Evolutionary conservation across 108 stramenopile species (phyloP), one percentile per base, ranked within the genome.

Genomic region (Skeletonema grethae): DNA sequence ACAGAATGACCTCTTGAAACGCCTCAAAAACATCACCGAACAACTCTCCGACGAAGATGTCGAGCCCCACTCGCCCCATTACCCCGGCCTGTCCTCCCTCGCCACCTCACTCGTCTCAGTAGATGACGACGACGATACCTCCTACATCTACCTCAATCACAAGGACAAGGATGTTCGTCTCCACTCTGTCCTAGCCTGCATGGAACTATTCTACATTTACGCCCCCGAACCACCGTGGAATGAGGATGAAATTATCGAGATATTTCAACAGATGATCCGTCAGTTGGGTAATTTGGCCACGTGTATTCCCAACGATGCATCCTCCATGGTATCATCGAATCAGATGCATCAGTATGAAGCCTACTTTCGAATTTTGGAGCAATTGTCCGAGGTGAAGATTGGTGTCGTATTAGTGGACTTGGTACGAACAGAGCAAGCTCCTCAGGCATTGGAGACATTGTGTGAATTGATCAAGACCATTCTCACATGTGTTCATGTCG

Each of bases 141-240:
- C 60, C 29, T 31, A 48, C 56, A 15, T 56, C 39, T 70, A 64
- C 70, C 69, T 93, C 57, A 59, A 82, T 12, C 89, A 89, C 73
- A 61, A 67, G 5, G 90, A 93, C 80, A 88, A 87, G 74, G 80
- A 86, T 50, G 80, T 95, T 9, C 87, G 95, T 8, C 78, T 93
- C 41, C 73, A 79, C 57, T 76, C 88, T 0, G 81, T 87, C 29
- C 70, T 88, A 2, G 85, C 78, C 20, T 90, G 87, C 60, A 79
- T 88, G 69, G 95, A 95, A 57, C 58, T 95, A 35, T 90, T 95
- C 67, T 75, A 85, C 63, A 34, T 90, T n/a, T 93, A 90, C 73
- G 95, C 92, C 5, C 95, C 95, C 6, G 82, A 89, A 9, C 86
- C 89, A 11, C 95, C 94, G 16, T 95, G 87, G 86, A 79, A 82